These are phyloP conservation scores for Citrullus colocynthis DNA, from an alignment of 306 rosid genomes.

Conservation along the genomic window DNA sequence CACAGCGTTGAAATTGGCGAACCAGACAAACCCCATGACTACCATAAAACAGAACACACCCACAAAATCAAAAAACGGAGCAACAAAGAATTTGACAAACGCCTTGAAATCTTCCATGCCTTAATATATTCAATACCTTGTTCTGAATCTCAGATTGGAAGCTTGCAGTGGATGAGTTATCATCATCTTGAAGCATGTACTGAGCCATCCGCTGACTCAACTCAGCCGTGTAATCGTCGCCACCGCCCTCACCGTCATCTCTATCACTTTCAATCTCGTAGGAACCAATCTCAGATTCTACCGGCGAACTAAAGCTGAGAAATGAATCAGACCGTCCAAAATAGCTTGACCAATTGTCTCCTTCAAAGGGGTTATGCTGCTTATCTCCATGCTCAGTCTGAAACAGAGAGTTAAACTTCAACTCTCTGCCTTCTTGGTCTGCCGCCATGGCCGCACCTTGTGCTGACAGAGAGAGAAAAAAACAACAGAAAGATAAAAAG, in stretches of 20 bases:
- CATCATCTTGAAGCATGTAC: constrained; percentile 33
- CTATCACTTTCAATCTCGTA: constrained; percentile 10
- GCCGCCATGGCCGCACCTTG: constrained; percentile 25
- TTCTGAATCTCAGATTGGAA: constrained; percentile 14
- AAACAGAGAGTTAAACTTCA: constrained; percentile 16
- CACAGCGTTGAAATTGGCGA: constrained; percentile 29
- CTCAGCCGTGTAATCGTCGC: constrained; percentile 44
- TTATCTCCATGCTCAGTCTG: constrained; percentile 9
- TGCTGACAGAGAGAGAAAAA: background rate
- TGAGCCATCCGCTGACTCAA: constrained; percentile 46
- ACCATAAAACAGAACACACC: background rate
- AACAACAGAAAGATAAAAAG: background rate
- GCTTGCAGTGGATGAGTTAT: constrained; percentile 1
- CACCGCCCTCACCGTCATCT: background rate
- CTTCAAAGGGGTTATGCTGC: background rate
- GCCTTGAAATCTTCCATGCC: background rate
- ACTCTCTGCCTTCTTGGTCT: constrained; percentile 24
- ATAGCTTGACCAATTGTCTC: background rate
- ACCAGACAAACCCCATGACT: constrained; percentile 35
- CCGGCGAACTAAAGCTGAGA: background rate
- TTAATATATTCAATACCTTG: constrained; percentile 15
- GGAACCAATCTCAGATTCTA: constrained; percentile 12
- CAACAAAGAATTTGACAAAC: background rate
- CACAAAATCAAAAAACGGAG: background rate
- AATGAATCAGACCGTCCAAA: background rate